Evolutionary conservation across 805 yeast genomes (phyloP).

Genomic region (Sugiyamaella marilandica): DNA sequence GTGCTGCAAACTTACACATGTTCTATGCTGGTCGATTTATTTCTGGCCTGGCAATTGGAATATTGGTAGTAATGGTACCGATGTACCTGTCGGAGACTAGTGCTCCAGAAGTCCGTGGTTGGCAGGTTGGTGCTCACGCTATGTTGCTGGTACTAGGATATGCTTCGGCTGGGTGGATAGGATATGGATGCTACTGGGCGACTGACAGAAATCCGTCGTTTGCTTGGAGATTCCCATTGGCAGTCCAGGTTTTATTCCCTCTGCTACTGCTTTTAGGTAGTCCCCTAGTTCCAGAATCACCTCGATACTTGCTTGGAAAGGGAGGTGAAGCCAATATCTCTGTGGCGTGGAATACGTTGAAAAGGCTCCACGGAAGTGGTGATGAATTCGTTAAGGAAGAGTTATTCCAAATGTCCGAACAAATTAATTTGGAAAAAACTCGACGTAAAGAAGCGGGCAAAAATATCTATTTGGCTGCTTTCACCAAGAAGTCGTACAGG

Average conservation of each 20-base stretch:
- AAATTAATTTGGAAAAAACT: background rate
- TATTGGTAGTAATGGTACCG: slow-evolving; percentile 48
- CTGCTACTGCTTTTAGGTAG: background rate
- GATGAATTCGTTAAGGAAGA: slow-evolving; percentile 9
- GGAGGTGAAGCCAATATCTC: background rate
- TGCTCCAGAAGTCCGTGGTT: slow-evolving; percentile 30
- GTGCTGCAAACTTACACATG: slow-evolving; percentile 21
- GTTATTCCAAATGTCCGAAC: slow-evolving; percentile 4
- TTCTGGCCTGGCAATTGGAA: slow-evolving; percentile 51
- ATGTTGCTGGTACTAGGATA: slow-evolving; percentile 10
- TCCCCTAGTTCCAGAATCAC: slow-evolving; percentile 8
- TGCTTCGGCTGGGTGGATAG: slow-evolving; percentile 12
- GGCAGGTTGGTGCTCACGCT: slow-evolving; percentile 12
- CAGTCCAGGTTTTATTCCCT: slow-evolving; percentile 1
- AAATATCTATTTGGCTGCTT: slow-evolving; percentile 1
- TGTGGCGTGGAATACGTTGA: background rate
- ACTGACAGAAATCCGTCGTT: slow-evolving; percentile 1
- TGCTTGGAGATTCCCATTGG: slow-evolving; percentile 5
- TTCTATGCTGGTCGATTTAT: slow-evolving; percentile 45
- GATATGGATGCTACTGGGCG: slow-evolving; percentile 13
- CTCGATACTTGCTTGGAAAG: slow-evolving; percentile 5
- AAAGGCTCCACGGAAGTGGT: background rate
- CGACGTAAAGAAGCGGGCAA: background rate
- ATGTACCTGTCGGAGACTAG: slow-evolving; percentile 45
- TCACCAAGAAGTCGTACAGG: slow-evolving; percentile 5